These are phyloP conservation scores for Neonectria coccinea DNA, from an alignment of 2,329 filamentous ascomycete species.

Conservation along the genomic window DNA sequence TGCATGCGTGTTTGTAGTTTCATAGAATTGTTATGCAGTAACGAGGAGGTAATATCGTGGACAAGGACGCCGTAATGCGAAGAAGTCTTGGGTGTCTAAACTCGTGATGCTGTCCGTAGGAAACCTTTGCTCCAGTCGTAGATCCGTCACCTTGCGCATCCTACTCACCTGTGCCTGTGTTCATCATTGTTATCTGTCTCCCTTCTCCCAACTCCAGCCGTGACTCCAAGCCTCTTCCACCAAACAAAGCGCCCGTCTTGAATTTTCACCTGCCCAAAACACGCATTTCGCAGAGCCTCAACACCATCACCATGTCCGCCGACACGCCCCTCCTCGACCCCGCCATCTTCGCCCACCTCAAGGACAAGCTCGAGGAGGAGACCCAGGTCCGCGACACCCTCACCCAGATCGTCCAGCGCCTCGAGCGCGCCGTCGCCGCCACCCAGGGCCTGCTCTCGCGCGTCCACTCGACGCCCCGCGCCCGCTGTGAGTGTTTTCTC, in stretches of 20 bases:
- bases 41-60: too few relatives aligned
- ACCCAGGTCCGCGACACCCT: constrained; percentile 84
- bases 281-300: constrained; percentile 28
- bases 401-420: constrained; percentile 80
- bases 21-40: background rate
- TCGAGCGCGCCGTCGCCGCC: constrained; percentile 85
- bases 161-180: background rate
- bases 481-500: constrained; percentile 58
- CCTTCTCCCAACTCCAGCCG: background rate
- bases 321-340: constrained; percentile 70
- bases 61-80: too few relatives aligned
- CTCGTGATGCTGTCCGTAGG: background rate
- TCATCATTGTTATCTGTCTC: background rate
- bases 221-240: background rate
- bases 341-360: constrained; percentile 87
- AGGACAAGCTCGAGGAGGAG: constrained; percentile 91
- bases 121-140: background rate
- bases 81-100: background rate
- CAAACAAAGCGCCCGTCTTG: constrained; percentile 3
- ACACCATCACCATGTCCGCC: constrained; percentile 46
- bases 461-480: constrained; percentile 86
- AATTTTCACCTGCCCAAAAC: constrained; percentile 27
- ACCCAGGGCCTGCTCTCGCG: constrained; percentile 87
- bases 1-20: background rate
- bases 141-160: background rate